Evolutionary conservation across 345 rosid species (phyloP).

Genomic region (Tarenaya hassleriana): DNA sequence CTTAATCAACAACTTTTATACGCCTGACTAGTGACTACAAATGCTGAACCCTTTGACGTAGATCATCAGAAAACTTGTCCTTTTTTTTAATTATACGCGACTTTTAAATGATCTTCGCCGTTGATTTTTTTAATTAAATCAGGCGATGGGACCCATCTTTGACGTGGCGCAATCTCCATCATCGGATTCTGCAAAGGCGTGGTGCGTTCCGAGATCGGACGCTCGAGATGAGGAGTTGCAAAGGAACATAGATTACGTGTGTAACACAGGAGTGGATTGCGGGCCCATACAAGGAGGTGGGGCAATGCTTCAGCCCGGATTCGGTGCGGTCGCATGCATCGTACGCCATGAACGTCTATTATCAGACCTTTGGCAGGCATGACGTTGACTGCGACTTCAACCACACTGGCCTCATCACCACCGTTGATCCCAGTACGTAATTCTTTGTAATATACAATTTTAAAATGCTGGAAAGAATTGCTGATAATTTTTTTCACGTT

Average conservation of each 20-base stretch:
- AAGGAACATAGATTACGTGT: slow-evolving; percentile 58
- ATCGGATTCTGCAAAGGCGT: slow-evolving; percentile 21
- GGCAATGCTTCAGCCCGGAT: slow-evolving; percentile 49
- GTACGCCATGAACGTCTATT: slow-evolving; percentile 61
- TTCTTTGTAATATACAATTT: no score
- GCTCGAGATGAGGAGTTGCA: slow-evolving; percentile 45
- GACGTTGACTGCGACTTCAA: slow-evolving; percentile 49
- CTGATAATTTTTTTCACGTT: no score
- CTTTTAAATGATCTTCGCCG: neutral
- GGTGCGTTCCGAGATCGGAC: slow-evolving; percentile 53
- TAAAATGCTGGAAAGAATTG: no score
- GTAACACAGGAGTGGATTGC: slow-evolving; percentile 49
- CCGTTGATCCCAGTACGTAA: slow-evolving; percentile 45
- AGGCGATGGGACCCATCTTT: slow-evolving; percentile 36
- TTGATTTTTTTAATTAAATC: neutral
- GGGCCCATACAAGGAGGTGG: slow-evolving; percentile 46
- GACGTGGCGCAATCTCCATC: slow-evolving; percentile 25
- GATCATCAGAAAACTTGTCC: no score
- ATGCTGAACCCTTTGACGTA: no score
- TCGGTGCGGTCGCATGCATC: slow-evolving; percentile 55
- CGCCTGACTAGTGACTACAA: no score
- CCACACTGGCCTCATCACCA: slow-evolving; percentile 41
- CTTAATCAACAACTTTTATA: no score
- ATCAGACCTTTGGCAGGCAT: slow-evolving; percentile 41
- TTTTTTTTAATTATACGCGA: no score